These are phyloP conservation scores for Cinnamomum micranthum DNA, from an alignment of 164 flowering plant species.

Conservation along the genomic window DNA sequence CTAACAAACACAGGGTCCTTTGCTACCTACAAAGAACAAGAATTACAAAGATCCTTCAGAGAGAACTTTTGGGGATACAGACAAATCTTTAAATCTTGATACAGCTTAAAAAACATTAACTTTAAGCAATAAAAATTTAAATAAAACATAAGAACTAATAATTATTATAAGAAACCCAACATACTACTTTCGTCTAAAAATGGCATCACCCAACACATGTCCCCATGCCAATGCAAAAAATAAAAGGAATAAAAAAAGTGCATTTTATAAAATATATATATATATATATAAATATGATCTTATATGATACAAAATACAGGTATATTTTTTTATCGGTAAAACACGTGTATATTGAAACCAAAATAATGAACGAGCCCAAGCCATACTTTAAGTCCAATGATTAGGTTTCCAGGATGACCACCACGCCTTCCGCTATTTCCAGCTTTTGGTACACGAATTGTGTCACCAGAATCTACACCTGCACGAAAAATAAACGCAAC, in stretches of 20 bases:
- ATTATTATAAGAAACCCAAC: no score
- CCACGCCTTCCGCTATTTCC: slow-evolving; percentile 68
- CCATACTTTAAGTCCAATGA: slow-evolving; percentile 62
- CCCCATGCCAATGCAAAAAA: not conserved
- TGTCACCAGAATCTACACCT: slow-evolving; percentile 92
- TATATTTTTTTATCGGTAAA: not conserved
- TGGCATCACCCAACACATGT: not conserved
- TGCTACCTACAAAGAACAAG: slow-evolving; percentile 41
- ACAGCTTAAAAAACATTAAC: no score
- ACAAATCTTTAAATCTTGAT: not conserved
- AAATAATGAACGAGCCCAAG: not conserved
- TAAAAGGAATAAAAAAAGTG: not conserved
- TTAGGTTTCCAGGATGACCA: slow-evolving; percentile 52
- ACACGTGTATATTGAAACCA: not conserved
- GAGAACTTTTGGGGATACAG: not conserved
- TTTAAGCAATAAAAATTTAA: no score
- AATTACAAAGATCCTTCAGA: not conserved
- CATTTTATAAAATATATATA: no score
- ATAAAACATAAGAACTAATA: no score
- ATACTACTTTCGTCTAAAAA: not conserved
- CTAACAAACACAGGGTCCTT: slow-evolving; percentile 59
- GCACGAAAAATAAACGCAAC: not conserved
- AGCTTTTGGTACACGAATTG: slow-evolving; percentile 70
- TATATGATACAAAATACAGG: no score
- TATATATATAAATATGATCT: not conserved